Base-by-base conservation (phyloP, 768 basidiomycete species). In the Pleurotus cornucopiae region DNA sequence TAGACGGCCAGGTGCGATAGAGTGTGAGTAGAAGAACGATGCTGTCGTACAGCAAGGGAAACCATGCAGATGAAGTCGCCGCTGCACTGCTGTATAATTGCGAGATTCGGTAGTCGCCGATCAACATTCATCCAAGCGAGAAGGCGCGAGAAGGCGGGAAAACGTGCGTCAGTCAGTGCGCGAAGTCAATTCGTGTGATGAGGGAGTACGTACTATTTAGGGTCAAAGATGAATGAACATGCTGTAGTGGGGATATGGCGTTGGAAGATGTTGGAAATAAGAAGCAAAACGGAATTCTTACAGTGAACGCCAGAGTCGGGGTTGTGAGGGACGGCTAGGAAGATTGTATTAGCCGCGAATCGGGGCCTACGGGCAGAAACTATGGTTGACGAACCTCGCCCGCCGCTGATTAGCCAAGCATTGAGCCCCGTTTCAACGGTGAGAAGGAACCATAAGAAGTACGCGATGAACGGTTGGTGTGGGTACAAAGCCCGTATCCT, bases 361-460 rank as follows among this genome's bases (percentile, higher is more conserved):
- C 9, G 20, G 9, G 37, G 21, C 18, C 38, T 7, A 38, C 44
- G 46, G 4, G 13, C 23, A n/a, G 38, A 21, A n/a, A 58, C 13
- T 20, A n/a, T 40, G 18, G 38, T 40, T 1, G 21, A 65, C 81
- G 11, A 58, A 86, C 85, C 70, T 70, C 74, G 60, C 0, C 76
- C 84, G 13, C 67, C 60, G 23, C 73, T 72, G 16, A 88, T 69
- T n/a, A 87, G 67, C 79, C 78, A 86, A 0, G 73, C 71, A 57
- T 82, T 84, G 59, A 81, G 64, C 3, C 61, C 66, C n/a, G 78
- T 69, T 66, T 80, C 77, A 26, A 75, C 53, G 9, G 75, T 6
- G 40, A 83, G 73, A 6, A 85, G 48, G 46, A 63, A 6, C 54
- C 67, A 63, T 54, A 73, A 59, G n/a, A 61, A 25, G 57, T 62